phyloP scores from a whole-genome alignment of 139 green algal species.

The Chlamydomonas incerta region DNA sequence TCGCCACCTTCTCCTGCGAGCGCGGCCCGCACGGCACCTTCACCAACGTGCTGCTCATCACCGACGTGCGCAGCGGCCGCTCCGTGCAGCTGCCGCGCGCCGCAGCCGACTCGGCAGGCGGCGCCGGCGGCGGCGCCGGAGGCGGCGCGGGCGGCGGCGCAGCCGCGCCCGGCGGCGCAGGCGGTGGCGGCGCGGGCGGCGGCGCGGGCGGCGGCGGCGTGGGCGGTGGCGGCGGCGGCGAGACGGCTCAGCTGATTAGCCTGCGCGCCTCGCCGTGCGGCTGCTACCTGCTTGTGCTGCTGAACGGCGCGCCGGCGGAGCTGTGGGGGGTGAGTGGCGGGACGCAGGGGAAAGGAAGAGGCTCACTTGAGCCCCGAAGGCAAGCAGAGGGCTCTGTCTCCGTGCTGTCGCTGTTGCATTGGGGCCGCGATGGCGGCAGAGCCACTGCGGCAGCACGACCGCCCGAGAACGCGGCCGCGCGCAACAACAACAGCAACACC shows the following conservation, averaged over 20 bases:
- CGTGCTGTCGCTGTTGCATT: no score
- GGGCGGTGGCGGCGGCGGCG: constrained; percentile 43
- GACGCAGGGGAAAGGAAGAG: no score
- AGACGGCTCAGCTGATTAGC: constrained; percentile 67
- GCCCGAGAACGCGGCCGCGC: no score
- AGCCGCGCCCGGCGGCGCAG: not conserved
- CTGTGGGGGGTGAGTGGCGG: constrained; percentile 74
- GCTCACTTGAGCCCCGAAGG: no score
- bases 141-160: not conserved
- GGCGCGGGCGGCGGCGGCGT: not conserved
- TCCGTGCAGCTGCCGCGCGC: constrained; percentile 27
- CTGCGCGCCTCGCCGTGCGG: constrained; percentile 75
- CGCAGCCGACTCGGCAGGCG: not conserved
- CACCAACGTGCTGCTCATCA: constrained; percentile 75
- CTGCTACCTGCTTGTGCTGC: constrained; percentile 76
- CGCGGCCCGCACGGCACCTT: constrained; percentile 48
- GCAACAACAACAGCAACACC: no score
- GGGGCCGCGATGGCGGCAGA: no score
- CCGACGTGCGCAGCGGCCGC: constrained; percentile 63
- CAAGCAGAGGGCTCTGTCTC: no score
- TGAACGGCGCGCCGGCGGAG: constrained; percentile 79
- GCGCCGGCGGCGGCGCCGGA: not conserved
- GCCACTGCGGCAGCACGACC: no score
- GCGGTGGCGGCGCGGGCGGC: not conserved
- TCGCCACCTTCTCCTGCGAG: constrained; percentile 75